A percentile compares a stretch with the other conserved stretches of the same genome.
Evolutionary conservation across 129 eudicot species (phyloP).

Genomic region (Chrysanthemum lavandulifolium): DNA sequence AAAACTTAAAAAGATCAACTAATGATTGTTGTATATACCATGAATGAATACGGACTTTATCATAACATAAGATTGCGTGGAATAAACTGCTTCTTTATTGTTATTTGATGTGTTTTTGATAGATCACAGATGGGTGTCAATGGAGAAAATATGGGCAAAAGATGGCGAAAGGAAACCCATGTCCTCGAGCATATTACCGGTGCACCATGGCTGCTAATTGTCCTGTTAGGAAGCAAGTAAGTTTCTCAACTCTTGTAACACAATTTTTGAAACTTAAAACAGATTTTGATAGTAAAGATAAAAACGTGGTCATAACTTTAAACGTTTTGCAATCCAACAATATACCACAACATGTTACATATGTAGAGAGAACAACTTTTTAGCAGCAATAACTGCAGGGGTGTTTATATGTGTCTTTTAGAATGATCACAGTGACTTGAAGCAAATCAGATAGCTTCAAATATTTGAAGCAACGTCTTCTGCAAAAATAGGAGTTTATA

Average conservation of each 20-base stretch:
- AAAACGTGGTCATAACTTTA: too few relatives aligned
- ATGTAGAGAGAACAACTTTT: too few relatives aligned
- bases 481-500: too few relatives aligned
- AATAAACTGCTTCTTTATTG: background rate
- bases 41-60: background rate
- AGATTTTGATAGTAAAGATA: background rate
- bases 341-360: too few relatives aligned
- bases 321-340: too few relatives aligned
- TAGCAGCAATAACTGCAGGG: too few relatives aligned
- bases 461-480: too few relatives aligned
- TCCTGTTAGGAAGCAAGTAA: conserved; percentile 85
- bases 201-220: conserved; percentile 87
- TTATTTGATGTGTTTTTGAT: background rate
- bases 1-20: too few relatives aligned
- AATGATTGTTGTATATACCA: background rate
- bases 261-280: background rate
- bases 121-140: conserved; percentile 91
- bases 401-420: too few relatives aligned
- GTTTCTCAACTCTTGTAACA: background rate
- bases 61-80: background rate
- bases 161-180: conserved; percentile 85
- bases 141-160: conserved; percentile 90
- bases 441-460: too few relatives aligned
- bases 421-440: too few relatives aligned
- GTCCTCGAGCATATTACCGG: conserved; percentile 82